Evolutionary conservation across 1,284 basidiomycete species (phyloP).

Genomic region (Tilletia horrida): DNA sequence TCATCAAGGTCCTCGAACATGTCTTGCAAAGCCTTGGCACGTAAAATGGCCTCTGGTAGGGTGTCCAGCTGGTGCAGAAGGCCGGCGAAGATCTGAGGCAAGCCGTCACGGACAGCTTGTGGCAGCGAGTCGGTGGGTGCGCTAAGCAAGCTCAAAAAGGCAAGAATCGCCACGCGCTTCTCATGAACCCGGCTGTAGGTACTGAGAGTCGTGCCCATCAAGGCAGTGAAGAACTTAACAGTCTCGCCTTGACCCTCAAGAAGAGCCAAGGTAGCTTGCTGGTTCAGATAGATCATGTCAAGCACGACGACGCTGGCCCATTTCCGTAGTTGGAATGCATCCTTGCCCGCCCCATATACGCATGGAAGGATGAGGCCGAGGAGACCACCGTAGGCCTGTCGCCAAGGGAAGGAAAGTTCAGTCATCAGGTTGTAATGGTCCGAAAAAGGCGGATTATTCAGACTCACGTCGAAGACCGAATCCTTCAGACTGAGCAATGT

Average conservation of each 20-base stretch:
- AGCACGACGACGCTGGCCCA: slow-evolving; percentile 78
- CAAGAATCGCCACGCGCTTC: slow-evolving; percentile 76
- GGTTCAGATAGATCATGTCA: slow-evolving; percentile 81
- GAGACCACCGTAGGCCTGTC: slow-evolving; percentile 35
- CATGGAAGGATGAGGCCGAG: slow-evolving; percentile 42
- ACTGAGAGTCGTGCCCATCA: slow-evolving; percentile 65
- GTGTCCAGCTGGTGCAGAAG: slow-evolving; percentile 39
- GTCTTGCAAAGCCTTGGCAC: slow-evolving; percentile 43
- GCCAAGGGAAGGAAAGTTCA: background rate
- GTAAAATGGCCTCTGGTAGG: slow-evolving; percentile 43
- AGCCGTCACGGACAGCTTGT: slow-evolving; percentile 31
- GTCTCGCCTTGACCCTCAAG: slow-evolving; percentile 67
- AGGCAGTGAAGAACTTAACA: slow-evolving; percentile 71
- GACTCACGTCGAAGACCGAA: slow-evolving; percentile 69
- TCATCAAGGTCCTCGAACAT: slow-evolving; percentile 46
- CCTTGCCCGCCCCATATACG: slow-evolving; percentile 46
- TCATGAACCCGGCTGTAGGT: slow-evolving; percentile 81
- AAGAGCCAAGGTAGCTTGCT: slow-evolving; percentile 69
- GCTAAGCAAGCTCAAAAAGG: slow-evolving; percentile 58
- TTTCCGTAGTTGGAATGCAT: slow-evolving; percentile 68
- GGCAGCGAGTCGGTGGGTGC: slow-evolving; percentile 38
- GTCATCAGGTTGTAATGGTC: background rate
- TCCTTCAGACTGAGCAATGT: slow-evolving; percentile 75
- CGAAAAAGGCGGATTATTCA: background rate
- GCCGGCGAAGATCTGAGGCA: slow-evolving; percentile 38